Percentiles rank a stretch among this genome's conserved stretches.
Evolutionary conservation across 164 flowering plant genomes (phyloP).

Genomic region (Nymphaea thermarum): DNA sequence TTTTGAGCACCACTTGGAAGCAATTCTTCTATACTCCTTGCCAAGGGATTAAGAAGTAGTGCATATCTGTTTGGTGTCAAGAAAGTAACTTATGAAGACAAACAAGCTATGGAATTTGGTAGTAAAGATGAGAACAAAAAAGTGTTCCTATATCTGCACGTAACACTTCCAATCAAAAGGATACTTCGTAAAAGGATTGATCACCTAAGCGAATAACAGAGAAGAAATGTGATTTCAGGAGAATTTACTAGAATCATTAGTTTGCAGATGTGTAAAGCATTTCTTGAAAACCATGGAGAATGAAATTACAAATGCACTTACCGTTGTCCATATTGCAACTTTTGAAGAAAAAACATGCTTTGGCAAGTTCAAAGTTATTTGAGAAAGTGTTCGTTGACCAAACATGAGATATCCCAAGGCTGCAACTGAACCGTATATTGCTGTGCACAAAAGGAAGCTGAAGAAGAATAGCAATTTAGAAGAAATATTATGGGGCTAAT

Average conservation of each 20-base stretch:
- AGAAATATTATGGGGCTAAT: neutral
- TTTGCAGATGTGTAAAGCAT: neutral
- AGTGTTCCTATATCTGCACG: neutral
- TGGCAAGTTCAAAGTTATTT: slow-evolving; percentile 86
- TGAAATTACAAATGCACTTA: slow-evolving; percentile 22
- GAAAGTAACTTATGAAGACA: slow-evolving; percentile 9
- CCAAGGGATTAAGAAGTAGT: slow-evolving; percentile 72
- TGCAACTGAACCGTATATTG: slow-evolving; percentile 68
- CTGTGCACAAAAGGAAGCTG: slow-evolving; percentile 62
- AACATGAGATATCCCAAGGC: slow-evolving; percentile 75
- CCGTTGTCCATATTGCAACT: slow-evolving; percentile 87
- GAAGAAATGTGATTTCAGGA: neutral
- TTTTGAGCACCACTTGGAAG: slow-evolving; percentile 34
- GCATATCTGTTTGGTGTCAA: slow-evolving; percentile 57
- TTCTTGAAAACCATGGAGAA: neutral
- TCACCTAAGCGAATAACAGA: slow-evolving; percentile 35
- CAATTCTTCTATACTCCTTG: slow-evolving; percentile 73
- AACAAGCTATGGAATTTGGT: neutral
- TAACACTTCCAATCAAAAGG: slow-evolving; percentile 16
- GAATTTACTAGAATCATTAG: neutral
- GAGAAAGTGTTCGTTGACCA: slow-evolving; percentile 67
- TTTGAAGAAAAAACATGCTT: slow-evolving; percentile 36
- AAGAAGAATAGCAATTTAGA: slow-evolving; percentile 5
- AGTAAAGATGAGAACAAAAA: neutral
- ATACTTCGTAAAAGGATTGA: slow-evolving; percentile 91